Evolutionary conservation across 2,329 filamentous ascomycete genomes (phyloP), one percentile per base, ranked within the genome.

Genomic region (Monilinia fructicola): DNA sequence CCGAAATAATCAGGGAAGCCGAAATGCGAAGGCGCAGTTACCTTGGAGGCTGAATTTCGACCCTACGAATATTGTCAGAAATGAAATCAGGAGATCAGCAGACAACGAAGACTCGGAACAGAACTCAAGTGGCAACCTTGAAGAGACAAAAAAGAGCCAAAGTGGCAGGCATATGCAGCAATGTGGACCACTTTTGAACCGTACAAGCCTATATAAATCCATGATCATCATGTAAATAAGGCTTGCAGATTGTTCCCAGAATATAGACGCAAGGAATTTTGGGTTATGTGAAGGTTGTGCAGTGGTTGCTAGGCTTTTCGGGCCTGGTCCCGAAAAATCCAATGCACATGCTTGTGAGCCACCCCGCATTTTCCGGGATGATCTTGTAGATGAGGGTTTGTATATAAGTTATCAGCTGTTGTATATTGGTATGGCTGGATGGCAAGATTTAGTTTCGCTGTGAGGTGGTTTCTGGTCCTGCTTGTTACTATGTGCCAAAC

Each of bases 1-100:
- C 89, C 28, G 91, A 94, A 74, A 92, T 94, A 68, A 86, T 94
- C 74, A 87, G 89, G 67, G 91, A 94, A 76, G 91, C 91, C 10
- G 91, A 91, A 76, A 85, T 87, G 72, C 85, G 90, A 71, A 82
- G 91, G 71, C 87, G 73, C 82, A 85, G 69, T 87, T 87, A 77
- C 79, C 87, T 70, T 81, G 82, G 71, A 79, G 82, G 71, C 62
- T 73, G 60, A 67, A 40, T 16, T 4, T 21, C 21, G 38, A 63
- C 42, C 16, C 10, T 31, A 21, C 10, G 6, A 28, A n/a, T n/a
- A 53, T 21, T 21, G 3, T 5, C 35, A 54, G 12, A n/a, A 42
- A n/a, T 21, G 3, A 42, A 11, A n/a, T 11, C 10, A 12, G 16
- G 10, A n/a, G n/a, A 50, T 10, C 14, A 54, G n/a, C 31, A 50